Conservation (phyloP, 2,329 filamentous ascomycete genomes). For the Decorospora gaudefroyi region DNA sequence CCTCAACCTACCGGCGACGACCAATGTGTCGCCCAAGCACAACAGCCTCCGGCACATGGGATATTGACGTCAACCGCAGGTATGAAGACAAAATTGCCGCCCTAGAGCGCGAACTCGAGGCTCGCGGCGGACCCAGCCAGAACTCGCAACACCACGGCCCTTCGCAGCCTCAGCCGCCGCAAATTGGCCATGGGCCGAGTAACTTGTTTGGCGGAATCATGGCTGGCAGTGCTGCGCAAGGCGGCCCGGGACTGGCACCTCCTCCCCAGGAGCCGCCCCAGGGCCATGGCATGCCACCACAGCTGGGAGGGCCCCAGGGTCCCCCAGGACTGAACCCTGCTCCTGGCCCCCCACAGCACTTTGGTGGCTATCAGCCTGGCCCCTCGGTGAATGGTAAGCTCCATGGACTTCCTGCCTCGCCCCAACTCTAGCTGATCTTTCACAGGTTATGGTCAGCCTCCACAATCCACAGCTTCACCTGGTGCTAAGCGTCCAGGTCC, state of each 20-base stretch:
- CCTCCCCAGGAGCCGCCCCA: constrained; percentile 66
- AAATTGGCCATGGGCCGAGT: constrained; percentile 83
- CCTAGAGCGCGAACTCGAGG: constrained; percentile 85
- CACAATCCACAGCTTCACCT: constrained; percentile 82
- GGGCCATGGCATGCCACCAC: constrained; percentile 62
- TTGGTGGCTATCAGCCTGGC: constrained; percentile 71
- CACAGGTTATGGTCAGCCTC: constrained; percentile 78
- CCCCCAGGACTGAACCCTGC: constrained; percentile 66
- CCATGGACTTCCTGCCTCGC: constrained; percentile 16
- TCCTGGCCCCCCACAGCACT: constrained; percentile 65
- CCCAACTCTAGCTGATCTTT: constrained; percentile 13
- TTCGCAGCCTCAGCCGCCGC: constrained; percentile 79
- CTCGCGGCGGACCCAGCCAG: constrained; percentile 67
- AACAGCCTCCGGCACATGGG: neutral
- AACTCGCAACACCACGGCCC: constrained; percentile 78
- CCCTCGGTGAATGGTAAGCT: constrained; percentile 64
- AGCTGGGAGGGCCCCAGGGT: constrained; percentile 73
- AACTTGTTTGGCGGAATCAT: constrained; percentile 96
- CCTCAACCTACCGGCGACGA: neutral
- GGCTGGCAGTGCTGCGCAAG: constrained; percentile 81
- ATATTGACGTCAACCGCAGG: constrained; percentile 56
- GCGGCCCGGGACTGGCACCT: constrained; percentile 77
- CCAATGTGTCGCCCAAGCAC: too few relatives aligned
- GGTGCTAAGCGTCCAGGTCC: constrained; percentile 72
- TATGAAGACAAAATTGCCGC: constrained; percentile 90